Evolutionary conservation across 192 early-diverging fungal genomes (phyloP), one percentile per base, ranked within the genome.

Genomic region (Coemansia sp.): DNA sequence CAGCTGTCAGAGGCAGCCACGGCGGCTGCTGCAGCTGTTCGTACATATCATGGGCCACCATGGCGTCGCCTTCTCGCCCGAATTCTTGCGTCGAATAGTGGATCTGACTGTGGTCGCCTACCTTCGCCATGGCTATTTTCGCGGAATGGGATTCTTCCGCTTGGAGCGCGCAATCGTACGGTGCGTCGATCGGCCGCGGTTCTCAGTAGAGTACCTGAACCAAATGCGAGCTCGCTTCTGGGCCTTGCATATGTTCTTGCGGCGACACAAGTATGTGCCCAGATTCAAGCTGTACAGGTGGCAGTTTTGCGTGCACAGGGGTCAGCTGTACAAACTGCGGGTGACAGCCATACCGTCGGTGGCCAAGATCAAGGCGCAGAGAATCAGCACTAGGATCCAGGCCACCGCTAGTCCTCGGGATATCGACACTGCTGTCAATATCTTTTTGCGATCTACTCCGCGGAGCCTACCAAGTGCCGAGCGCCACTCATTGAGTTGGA

Each of bases 161-260:
- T 65, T 80, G 5, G 77, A 80, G n/a, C 65, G 69, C 8, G 27
- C 32, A 6, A 57, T 79, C 29, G 43, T 73, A 9, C 62, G 60
- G 24, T 56, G 54, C 24, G 68, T 74, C 12, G 40, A 22, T 49
- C 49, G 58, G 19, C 63, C 68, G 14, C 22, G 62, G 27, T 71
- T 80, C 29, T 37, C 77, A 4, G 32, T 36, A 3, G 10, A 24
- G 0, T 70, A 65, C 32, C 29, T 64, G 11, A 70, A 73, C 32
- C 1, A 17, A 6, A n/a, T 68, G 57, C 60, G 64, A 0, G 62
- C 72, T 2, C 49, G 77, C 10, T 67, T 80, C 43, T 80, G 77
- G 77, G 61, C 64, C 0, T 57, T 80, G 57, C 62, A 80, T n/a
- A 71, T 74, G 72, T 80, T 80, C 20, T 57, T 80, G 58, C 64